phyloP scores from a whole-genome alignment of 2,329 filamentous ascomycete genomes.

The Fusarium sp. region DNA sequence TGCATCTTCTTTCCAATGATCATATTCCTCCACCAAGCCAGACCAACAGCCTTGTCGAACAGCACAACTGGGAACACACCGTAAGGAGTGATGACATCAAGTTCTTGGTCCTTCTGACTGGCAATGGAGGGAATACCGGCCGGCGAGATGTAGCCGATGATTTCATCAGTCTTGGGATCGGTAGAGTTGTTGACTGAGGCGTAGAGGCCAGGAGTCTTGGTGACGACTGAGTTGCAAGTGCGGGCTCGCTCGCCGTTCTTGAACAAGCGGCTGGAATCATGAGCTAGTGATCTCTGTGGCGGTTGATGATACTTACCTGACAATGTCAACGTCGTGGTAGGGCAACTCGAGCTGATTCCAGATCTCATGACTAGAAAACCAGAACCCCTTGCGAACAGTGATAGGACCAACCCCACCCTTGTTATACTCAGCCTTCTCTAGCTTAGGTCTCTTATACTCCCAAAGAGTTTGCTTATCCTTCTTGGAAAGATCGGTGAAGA shows the following conservation, averaged over 20 bases:
- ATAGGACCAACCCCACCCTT: constrained; percentile 54
- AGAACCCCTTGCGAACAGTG: constrained; percentile 57
- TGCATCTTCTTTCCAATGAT: constrained; percentile 58
- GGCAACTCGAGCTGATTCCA: constrained; percentile 59
- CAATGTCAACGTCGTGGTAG: constrained; percentile 57
- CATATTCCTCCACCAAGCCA: constrained; percentile 60
- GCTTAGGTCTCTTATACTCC: constrained; percentile 54
- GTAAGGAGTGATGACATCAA: constrained; percentile 58
- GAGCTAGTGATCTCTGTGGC: accelerated
- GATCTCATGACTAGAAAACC: constrained; percentile 57
- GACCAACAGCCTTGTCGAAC: constrained; percentile 54
- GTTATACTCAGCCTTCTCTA: constrained; percentile 54
- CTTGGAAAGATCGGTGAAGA: constrained; percentile 52
- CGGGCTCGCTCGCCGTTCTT: constrained; percentile 56
- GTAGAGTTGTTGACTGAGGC: constrained; percentile 59
- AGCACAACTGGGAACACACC: constrained; percentile 54
- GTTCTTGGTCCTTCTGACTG: constrained; percentile 55
- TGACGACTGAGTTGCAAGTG: constrained; percentile 57
- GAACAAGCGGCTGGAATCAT: constrained; percentile 50
- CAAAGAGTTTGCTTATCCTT: constrained; percentile 53
- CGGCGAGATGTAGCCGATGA: constrained; percentile 57
- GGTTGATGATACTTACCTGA: constrained; percentile 43
- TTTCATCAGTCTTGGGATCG: constrained; percentile 51
- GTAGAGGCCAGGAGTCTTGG: constrained; percentile 55
- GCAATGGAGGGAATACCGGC: constrained; percentile 57